Percentiles rank a stretch among this genome's conserved stretches.
Conservation (phyloP, 164 flowering plant genomes). For the Dillenia suffruticosa region DNA sequence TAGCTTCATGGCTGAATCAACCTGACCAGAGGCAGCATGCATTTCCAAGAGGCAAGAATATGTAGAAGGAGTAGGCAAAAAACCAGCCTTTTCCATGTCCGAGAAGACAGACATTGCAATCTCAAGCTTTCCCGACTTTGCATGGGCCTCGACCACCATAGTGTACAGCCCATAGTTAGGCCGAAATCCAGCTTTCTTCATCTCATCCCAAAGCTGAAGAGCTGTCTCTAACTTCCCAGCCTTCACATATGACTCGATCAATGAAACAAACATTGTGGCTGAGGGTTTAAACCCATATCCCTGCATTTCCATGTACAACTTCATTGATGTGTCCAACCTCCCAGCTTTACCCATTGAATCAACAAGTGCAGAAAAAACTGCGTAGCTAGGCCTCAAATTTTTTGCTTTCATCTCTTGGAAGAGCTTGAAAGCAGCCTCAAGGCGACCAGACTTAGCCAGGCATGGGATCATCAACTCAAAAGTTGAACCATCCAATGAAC, state of each 20-base stretch:
- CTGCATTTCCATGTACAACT: constrained; percentile 84
- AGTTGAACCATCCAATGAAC: constrained; percentile 66
- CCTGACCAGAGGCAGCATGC: constrained; percentile 86
- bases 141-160: constrained; percentile 85
- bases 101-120: constrained; percentile 74
- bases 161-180: constrained; percentile 93
- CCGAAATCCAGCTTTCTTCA: constrained; percentile 83
- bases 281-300: constrained; percentile 73
- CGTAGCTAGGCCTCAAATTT: constrained; percentile 47
- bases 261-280: constrained; percentile 68
- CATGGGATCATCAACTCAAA: constrained; percentile 92
- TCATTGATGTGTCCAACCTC: constrained; percentile 84
- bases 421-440: constrained; percentile 88
- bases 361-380: constrained; percentile 63
- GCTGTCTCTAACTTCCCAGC: constrained; percentile 92
- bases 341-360: constrained; percentile 99
- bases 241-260: constrained; percentile 85
- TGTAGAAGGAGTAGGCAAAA: constrained; percentile 87
- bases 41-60: constrained; percentile 89
- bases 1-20: constrained; percentile 89
- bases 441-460: constrained; percentile 92
- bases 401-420: constrained; percentile 84
- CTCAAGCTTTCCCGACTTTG: constrained; percentile 96
- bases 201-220: constrained; percentile 87
- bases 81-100: constrained; percentile 97